Conservation (phyloP, 495 filamentous ascomycete genomes). For the Rhypophila decipiens region DNA sequence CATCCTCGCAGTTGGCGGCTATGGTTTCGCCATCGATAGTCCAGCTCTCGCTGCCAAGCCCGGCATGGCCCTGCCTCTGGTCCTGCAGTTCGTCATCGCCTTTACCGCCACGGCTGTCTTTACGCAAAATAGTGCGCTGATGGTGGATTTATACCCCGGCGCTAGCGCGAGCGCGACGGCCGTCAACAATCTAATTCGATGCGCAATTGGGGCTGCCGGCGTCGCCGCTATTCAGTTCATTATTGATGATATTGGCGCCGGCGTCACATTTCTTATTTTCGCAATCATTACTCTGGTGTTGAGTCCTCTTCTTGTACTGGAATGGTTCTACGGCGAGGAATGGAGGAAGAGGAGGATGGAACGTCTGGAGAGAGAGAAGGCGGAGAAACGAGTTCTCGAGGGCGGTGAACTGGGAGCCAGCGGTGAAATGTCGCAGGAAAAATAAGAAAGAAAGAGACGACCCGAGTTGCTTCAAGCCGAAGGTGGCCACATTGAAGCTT, state of each 20-base stretch:
- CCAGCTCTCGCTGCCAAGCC: constrained; percentile 32
- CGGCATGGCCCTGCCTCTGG: constrained; percentile 32
- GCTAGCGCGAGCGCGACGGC: constrained; percentile 56
- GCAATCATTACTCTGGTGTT: constrained; percentile 40
- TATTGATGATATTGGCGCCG: constrained; percentile 51
- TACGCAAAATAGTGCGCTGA: constrained; percentile 40
- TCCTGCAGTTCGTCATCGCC: constrained; percentile 45
- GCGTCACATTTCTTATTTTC: constrained; percentile 57
- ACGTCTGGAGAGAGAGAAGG: constrained; percentile 10
- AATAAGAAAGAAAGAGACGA: no score
- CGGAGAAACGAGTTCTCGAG: neutral
- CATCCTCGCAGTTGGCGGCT: constrained; percentile 32
- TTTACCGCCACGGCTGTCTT: constrained; percentile 38
- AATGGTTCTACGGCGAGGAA: constrained; percentile 18
- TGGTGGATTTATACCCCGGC: constrained; percentile 56
- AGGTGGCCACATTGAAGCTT: no score
- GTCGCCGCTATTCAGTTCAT: constrained; percentile 57
- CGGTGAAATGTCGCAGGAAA: no score
- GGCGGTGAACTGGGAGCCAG: neutral
- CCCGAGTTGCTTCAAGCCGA: no score
- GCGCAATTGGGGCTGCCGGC: constrained; percentile 54
- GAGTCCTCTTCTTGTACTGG: constrained; percentile 41
- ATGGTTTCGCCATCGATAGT: constrained; percentile 45
- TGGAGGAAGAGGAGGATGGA: constrained; percentile 21
- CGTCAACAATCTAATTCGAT: constrained; percentile 58